These are phyloP conservation scores for Solanum hybrid DNA, from an alignment of 305 asterid species.

Conservation along the genomic window DNA sequence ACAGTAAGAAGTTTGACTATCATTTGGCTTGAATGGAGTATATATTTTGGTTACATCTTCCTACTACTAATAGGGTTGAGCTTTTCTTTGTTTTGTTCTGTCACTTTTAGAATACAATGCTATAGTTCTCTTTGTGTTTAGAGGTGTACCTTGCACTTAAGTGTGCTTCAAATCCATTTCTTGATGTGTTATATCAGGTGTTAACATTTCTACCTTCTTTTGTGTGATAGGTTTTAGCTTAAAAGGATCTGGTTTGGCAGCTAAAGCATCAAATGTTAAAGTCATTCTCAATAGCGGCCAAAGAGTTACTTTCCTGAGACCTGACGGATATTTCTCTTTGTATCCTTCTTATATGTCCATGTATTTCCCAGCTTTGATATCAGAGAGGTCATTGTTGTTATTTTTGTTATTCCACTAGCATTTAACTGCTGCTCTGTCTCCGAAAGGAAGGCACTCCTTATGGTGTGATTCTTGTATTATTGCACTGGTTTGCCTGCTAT, in stretches of 20 bases:
- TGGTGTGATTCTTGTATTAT: neutral
- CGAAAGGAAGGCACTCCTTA: neutral
- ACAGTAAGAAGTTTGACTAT: neutral
- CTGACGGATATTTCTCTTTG: conserved; percentile 97
- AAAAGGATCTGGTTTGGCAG: conserved; percentile 63
- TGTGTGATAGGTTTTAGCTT: conserved; percentile 44
- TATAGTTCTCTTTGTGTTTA: neutral
- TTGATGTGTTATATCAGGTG: neutral
- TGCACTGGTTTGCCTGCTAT: neutral
- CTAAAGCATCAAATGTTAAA: conserved; percentile 59
- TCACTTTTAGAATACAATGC: neutral
- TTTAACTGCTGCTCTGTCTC: neutral
- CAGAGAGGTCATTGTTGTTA: neutral
- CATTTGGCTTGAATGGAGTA: neutral
- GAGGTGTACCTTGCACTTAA: neutral
- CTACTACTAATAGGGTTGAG: neutral
- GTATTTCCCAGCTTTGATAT: neutral
- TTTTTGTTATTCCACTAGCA: neutral
- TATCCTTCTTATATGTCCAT: conserved; percentile 49
- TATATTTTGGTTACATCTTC: neutral
- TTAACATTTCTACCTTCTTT: neutral
- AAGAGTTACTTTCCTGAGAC: conserved; percentile 65
- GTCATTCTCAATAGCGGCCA: conserved; percentile 84
- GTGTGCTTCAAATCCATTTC: neutral
- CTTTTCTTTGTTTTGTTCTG: neutral